Conservation (phyloP, 2,329 filamentous ascomycete species). For the Aspergillus candidus region DNA sequence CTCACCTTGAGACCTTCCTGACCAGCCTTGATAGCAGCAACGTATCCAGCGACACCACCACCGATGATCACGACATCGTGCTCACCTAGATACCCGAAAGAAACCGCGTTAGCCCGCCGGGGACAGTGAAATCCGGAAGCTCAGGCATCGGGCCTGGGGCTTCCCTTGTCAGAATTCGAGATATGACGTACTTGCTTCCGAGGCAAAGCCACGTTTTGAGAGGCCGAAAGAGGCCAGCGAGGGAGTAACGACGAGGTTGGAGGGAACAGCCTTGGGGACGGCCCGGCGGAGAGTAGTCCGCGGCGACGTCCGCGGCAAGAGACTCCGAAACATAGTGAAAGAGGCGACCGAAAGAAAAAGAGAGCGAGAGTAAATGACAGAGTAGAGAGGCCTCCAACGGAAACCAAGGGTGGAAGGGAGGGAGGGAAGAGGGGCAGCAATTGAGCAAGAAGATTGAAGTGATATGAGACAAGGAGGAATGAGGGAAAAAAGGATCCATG, state of each 20-base stretch:
- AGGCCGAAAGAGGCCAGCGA: constrained; percentile 45
- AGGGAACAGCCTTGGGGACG: constrained; percentile 31
- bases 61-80: constrained; percentile 97
- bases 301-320: constrained; percentile 46
- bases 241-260: constrained; percentile 31
- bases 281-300: constrained; percentile 38
- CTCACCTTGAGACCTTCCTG: constrained; percentile 92
- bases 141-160: constrained; percentile 6
- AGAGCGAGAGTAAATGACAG: constrained; percentile 20
- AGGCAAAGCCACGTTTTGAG: constrained; percentile 53
- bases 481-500: constrained; percentile 2
- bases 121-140: constrained; percentile 12
- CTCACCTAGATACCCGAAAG: constrained; percentile 56
- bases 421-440: constrained; percentile 18
- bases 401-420: constrained; percentile 20
- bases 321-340: constrained; percentile 47
- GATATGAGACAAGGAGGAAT: constrained; percentile 16
- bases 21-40: constrained; percentile 97
- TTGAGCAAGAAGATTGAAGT: constrained; percentile 13
- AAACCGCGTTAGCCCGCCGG: constrained; percentile 15
- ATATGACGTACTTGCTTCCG: constrained; percentile 40
- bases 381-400: constrained; percentile 22
- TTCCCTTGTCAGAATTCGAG: neutral
- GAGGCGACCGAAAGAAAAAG: constrained; percentile 7
- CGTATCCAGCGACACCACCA: constrained; percentile 96